Evolutionary conservation across 257 asterid genomes (phyloP), one percentile per base, ranked within the genome.

Genomic region (Buddleja alternifolia): DNA sequence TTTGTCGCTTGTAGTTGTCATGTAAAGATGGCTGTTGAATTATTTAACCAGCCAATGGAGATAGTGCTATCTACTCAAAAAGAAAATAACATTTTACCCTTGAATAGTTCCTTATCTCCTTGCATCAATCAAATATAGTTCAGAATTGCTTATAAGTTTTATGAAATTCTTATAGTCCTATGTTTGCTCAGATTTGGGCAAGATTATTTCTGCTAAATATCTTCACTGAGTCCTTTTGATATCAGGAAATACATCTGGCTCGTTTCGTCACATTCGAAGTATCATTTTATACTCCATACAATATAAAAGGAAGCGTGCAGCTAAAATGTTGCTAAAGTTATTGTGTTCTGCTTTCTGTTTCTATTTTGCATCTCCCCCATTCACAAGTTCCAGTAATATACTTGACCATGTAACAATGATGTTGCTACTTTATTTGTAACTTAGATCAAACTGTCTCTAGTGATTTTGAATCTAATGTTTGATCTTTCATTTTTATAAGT

Each of bases 301-400:
- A 32, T 44, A 29, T 29, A 29, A 29, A 1, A 29, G 34, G 34
- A 29, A 2, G 2, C 5, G 25, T 16, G 48, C 15, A 58, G 20
- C 37, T n/a, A 8, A 24, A 6, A 29, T 57, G 14, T 10, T 41
- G 47, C 64, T 21, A 58, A 12, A 24, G 47, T n/a, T 21, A 58
- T 11, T 34, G n/a, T 58, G 10, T 51, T 44, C 17, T 44, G 20
- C 41, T 23, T 44, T 54, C 10, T 10, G 7, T 32, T 41, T 17
- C 17, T 5, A 6, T 40, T 54, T 8, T 72, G 55, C 51, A 21
- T 60, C 50, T 41, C 56, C 44, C 40, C 63, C 25, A 17, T 52
- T 71, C 50, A 25, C 40, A 9, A 2, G 55, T 16, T 12, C 2
- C 15, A n/a, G 63, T 11, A 17, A 16, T 34, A 10, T 55, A 16